Percentiles rank a stretch among this genome's conserved stretches.
phyloP scores from a whole-genome alignment of 805 yeast species.

The Nematodospora valgi region DNA sequence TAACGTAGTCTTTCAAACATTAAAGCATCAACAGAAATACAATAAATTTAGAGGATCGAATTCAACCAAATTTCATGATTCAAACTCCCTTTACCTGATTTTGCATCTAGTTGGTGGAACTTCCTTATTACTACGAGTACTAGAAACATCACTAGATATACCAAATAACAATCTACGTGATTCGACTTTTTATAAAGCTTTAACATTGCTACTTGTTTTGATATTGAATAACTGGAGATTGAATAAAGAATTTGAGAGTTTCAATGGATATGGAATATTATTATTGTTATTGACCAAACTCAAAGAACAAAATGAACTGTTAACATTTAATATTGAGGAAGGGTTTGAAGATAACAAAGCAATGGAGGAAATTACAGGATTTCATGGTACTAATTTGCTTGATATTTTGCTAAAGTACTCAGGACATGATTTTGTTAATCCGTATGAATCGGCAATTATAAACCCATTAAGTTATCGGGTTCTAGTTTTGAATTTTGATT shows the following conservation, averaged over 20 bases:
- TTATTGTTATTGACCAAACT: conserved; percentile 51
- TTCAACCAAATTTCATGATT: conserved; percentile 16
- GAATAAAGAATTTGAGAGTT: conserved; percentile 54
- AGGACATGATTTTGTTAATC: conserved; percentile 53
- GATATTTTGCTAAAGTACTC: conserved; percentile 47
- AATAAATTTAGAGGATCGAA: neutral
- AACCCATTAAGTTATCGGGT: conserved; percentile 56
- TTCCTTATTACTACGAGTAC: conserved; percentile 40
- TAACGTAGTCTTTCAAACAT: conserved; percentile 11
- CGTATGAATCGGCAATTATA: conserved; percentile 53
- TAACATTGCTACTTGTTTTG: conserved; percentile 41
- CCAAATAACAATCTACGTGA: conserved; percentile 14
- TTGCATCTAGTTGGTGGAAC: conserved; percentile 52
- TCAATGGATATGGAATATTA: conserved; percentile 59
- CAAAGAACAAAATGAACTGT: conserved; percentile 19
- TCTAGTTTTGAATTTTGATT: conserved; percentile 52
- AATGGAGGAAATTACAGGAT: conserved; percentile 2
- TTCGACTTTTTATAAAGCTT: conserved; percentile 25
- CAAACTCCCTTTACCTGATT: conserved; percentile 25
- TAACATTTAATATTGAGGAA: conserved; percentile 11
- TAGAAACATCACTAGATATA: conserved; percentile 39
- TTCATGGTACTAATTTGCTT: conserved; percentile 36
- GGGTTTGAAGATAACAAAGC: conserved; percentile 8
- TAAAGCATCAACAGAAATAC: conserved; percentile 6
- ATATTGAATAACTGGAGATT: conserved; percentile 49